Base-by-base conservation (phyloP, 768 basidiomycete species). In the Lactarius psammicola region DNA sequence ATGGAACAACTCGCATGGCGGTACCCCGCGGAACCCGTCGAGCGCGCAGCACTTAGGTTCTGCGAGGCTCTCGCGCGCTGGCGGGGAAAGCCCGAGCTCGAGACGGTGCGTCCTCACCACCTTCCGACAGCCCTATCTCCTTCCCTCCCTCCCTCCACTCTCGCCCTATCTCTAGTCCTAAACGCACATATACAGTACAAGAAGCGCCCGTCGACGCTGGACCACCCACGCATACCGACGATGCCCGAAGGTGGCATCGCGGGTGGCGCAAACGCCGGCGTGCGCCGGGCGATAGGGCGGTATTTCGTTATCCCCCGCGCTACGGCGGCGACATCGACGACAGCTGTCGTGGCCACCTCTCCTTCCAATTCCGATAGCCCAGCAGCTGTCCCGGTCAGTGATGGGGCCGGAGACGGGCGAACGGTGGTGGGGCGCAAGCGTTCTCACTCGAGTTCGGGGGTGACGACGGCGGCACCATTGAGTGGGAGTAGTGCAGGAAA, bases 1-100 rank as follows among this genome's bases (percentile, higher is more conserved):
- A 85, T 93, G 85, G 89, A 91, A 72, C 78, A 86, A 69, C 78
- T 90, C 4, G 89, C 90, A 2, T 88, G 87, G 85, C 84, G 86
- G 70, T 94, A 87, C 73, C 90, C 92, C 34, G 86, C 88, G 1
- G 90, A 94, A 71, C 87, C 90, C 26, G 84, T 93, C 18, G 92
- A 94, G 72, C 82, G 90, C 23, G 87, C 88, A 33, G 85, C 89
- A 0, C 80, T 92, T 6, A 79, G 90, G 58, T 94, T 90, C 72
- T 92, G 87, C 71, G 92, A 94, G 72, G 90, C 90, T 40, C 81
- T 94, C 53, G 85, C 89, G 1, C 84, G 83, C 60, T 94, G 92
- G 92, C 79, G 91, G 70, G 92, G 92, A 3, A 90, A 88, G 72
- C 92, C 92, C 42, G 92, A 94, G 70, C 81, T 94, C 9, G 89